These are phyloP conservation scores for Dothiorella sarmentorum DNA, from an alignment of 2,329 filamentous ascomycete genomes.

Conservation along the genomic window DNA sequence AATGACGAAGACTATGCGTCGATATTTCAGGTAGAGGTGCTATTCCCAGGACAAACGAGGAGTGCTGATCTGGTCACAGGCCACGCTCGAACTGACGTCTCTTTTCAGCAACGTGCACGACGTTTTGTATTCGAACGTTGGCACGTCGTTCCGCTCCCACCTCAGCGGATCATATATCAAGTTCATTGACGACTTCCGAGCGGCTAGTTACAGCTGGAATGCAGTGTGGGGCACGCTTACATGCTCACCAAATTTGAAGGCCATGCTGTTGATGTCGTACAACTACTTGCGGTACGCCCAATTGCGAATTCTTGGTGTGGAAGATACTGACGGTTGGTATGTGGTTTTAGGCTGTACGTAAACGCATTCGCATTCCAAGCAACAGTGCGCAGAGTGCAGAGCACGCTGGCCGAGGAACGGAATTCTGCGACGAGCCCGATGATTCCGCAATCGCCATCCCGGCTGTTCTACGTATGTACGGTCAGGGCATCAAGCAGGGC, in stretches of 20 bases:
- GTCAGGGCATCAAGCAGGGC: neutral
- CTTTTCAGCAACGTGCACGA: slow-evolving; percentile 73
- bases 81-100: slow-evolving; percentile 67
- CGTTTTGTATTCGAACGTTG: slow-evolving; percentile 68
- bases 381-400: slow-evolving; percentile 47
- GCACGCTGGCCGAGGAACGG: neutral
- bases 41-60: neutral
- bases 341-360: slow-evolving; percentile 54
- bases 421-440: slow-evolving; percentile 20
- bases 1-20: slow-evolving; percentile 65
- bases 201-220: slow-evolving; percentile 68
- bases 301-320: neutral
- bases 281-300: slow-evolving; percentile 57
- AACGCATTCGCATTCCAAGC: slow-evolving; percentile 75
- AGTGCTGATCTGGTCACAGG: slow-evolving; percentile 27
- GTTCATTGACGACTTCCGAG: slow-evolving; percentile 70
- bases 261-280: slow-evolving; percentile 65
- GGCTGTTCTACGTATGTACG: slow-evolving; percentile 35
- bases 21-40: slow-evolving; percentile 54
- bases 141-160: slow-evolving; percentile 66
- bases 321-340: neutral
- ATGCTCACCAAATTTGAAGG: slow-evolving; percentile 64
- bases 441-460: slow-evolving; percentile 37
- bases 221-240: slow-evolving; percentile 49
- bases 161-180: slow-evolving; percentile 70